A percentile compares a stretch with the other conserved stretches of the same genome.
Conservation (phyloP, 805 yeast genomes). For the Grigorovia yakushimaensis region DNA sequence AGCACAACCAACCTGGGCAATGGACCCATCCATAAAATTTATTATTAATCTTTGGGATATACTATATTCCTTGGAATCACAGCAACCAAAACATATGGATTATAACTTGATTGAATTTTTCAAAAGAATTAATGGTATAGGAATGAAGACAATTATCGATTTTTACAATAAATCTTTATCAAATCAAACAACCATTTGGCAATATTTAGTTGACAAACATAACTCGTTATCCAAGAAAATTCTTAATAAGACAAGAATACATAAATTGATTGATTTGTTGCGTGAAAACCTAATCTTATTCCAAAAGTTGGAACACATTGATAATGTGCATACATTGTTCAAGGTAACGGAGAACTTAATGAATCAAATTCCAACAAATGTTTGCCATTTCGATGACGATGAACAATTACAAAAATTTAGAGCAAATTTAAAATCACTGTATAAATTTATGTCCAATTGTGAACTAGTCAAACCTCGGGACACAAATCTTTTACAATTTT, state of each 20-base stretch:
- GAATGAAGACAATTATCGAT: conserved; percentile 15
- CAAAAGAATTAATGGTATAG: conserved; percentile 19
- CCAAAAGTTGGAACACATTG: neutral
- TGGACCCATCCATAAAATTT: conserved; percentile 28
- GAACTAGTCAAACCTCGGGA: conserved; percentile 18
- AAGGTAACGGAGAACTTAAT: neutral
- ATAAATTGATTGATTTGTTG: neutral
- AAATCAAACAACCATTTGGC: conserved; percentile 18
- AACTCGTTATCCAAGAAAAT: neutral
- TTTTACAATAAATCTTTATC: conserved; percentile 11
- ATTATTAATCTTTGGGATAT: conserved; percentile 43
- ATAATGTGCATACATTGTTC: neutral
- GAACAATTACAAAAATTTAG: conserved; percentile 18
- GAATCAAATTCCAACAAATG: neutral
- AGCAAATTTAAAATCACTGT: conserved; percentile 29
- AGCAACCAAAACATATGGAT: conserved; percentile 12
- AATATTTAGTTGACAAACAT: conserved; percentile 10
- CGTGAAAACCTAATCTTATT: neutral
- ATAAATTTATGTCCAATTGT: conserved; percentile 28
- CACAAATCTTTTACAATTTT: conserved; percentile 22
- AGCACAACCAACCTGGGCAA: conserved; percentile 43
- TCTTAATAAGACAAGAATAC: neutral
- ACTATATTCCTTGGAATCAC: conserved; percentile 5
- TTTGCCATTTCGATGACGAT: conserved; percentile 10
- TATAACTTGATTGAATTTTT: conserved; percentile 20